Conservation (phyloP, 495 filamentous ascomycete species). For the Cercophora scortea region DNA sequence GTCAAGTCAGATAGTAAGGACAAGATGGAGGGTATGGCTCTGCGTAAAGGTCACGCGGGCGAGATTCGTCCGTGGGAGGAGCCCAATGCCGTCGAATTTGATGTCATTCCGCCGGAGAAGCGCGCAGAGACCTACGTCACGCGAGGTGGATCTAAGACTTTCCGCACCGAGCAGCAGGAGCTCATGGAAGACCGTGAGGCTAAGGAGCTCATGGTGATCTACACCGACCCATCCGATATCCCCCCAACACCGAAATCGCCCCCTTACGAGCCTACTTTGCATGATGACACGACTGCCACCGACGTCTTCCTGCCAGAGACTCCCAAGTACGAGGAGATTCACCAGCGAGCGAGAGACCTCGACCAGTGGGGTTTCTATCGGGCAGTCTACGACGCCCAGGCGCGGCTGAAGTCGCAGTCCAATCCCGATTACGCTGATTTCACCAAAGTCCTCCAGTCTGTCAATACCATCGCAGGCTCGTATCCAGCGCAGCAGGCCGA, state of each 20-base stretch:
- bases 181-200: conserved; percentile 64
- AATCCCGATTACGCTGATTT: conserved; percentile 18
- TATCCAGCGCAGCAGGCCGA: conserved; percentile 1
- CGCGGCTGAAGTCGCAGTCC: conserved; percentile 10
- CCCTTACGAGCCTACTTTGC: conserved; percentile 17
- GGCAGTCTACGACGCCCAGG: conserved; percentile 10
- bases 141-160: conserved; percentile 51
- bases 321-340: conserved; percentile 23
- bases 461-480: conserved; percentile 11
- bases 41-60: conserved; percentile 52
- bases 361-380: conserved; percentile 7
- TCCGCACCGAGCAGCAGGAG: conserved; percentile 57
- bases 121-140: conserved; percentile 50
- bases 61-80: conserved; percentile 34
- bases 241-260: conserved; percentile 74
- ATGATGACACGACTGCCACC: conserved; percentile 1
- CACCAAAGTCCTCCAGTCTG: conserved; percentile 10
- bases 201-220: conserved; percentile 77
- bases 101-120: conserved; percentile 40
- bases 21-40: conserved; percentile 62
- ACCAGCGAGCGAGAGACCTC: conserved; percentile 15
- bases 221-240: conserved; percentile 64
- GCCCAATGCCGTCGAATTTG: conserved; percentile 45
- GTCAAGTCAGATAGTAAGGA: conserved; percentile 50
- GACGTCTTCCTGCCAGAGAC: conserved; percentile 10